Percentiles rank a stretch among this genome's conserved stretches.
Conservation (phyloP, 1,284 basidiomycete species). For the Leccinum angustisporum region DNA sequence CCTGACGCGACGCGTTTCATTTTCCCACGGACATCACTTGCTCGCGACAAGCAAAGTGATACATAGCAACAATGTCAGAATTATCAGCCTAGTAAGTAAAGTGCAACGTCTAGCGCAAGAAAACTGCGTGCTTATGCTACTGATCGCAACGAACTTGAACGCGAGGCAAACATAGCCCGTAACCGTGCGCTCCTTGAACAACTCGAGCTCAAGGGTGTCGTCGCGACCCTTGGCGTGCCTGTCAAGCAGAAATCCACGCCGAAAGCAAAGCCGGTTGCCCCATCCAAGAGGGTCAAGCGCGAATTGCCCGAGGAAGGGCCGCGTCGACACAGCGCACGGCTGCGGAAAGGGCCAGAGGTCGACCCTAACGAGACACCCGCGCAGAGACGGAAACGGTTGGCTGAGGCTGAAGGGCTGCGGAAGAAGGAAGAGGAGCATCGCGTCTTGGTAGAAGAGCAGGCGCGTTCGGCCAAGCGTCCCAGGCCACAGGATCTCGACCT, state of each 20-base stretch:
- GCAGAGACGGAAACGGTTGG: conserved; percentile 64
- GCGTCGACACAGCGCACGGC: conserved; percentile 62
- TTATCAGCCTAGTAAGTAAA: conserved; percentile 40
- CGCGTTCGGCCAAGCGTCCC: conserved; percentile 60
- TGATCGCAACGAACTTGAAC: conserved; percentile 62
- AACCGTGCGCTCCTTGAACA: conserved; percentile 71
- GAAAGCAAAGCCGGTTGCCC: conserved; percentile 63
- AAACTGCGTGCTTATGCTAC: background rate
- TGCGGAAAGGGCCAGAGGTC: conserved; percentile 41
- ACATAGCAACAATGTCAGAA: conserved; percentile 38
- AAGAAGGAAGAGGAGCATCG: conserved; percentile 58
- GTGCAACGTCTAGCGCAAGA: background rate
- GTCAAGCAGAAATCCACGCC: conserved; percentile 34
- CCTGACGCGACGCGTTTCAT: conserved; percentile 29
- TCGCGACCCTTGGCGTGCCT: conserved; percentile 48
- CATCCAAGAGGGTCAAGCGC: conserved; percentile 52
- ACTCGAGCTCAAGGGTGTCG: conserved; percentile 63
- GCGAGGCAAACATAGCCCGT: conserved; percentile 75
- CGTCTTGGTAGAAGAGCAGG: conserved; percentile 59
- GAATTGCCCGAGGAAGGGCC: conserved; percentile 44
- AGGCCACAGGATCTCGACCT: conserved; percentile 67
- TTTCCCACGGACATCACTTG: background rate
- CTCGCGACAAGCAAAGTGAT: conserved; percentile 5
- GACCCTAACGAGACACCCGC: conserved; percentile 65
- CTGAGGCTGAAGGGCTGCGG: conserved; percentile 48